Evolutionary conservation across 139 green algal species (phyloP), one percentile per base, ranked within the genome.

Genomic region (Picochlorum sp.): DNA sequence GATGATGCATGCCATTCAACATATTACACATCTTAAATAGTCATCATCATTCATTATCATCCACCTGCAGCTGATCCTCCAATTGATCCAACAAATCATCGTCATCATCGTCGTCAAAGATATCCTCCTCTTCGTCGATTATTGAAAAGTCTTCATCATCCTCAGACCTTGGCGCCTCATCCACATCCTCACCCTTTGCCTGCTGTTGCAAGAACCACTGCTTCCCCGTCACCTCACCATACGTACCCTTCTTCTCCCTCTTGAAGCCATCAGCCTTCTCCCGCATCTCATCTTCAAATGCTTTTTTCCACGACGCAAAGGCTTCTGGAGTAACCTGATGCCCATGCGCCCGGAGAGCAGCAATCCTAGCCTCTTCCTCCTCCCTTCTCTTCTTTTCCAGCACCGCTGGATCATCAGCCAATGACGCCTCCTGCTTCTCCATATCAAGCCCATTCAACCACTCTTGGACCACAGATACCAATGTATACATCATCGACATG

Each of bases 221-320:
- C 68, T 82, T 87, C 16, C 87, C 87, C 1, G 74, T 87, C 16
- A 82, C 51, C 16, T 72, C 51, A 50, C 52, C 45, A 24, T 65
- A 52, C 24, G 62, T 65, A 20, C 28, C 54, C 28, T 18, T 62
- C 21, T 9, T 11, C 0, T 41, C 34, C 34, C 8, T 41, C 31
- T 34, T 18, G 15, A 26, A 23, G 20, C 41, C 1, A 15, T 11
- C 34, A 41, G 34, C 34, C 34, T 41, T 41, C 34, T 41, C 34
- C 31, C 24, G 47, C 47, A 54, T 26, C 47, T 71, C 70, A 13
- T 55, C 65, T 9, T 86, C 70, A 68, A 77, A 87, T 9, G 28
- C 28, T 6, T 70, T 60, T 76, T 86, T 81, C 88, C 89, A 96
- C 3, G 59, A 70, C 3, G 54, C 54, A 52, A 96, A 96, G 11